These are phyloP conservation scores for Hirsutella rhossiliensis DNA, from an alignment of 2,329 filamentous ascomycete species.

Conservation along the genomic window DNA sequence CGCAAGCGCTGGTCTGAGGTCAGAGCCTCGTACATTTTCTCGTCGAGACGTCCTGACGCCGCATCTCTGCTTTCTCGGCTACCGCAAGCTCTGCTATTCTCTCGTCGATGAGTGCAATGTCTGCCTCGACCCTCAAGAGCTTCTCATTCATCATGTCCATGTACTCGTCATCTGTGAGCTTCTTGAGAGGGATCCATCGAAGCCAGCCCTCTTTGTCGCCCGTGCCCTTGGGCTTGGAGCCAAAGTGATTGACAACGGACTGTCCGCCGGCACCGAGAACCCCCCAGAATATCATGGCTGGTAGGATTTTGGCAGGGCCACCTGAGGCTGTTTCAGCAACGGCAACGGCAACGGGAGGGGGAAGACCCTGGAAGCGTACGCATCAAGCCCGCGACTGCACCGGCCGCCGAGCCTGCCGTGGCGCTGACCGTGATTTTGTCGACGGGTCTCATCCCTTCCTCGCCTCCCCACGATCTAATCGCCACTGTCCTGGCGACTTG, in stretches of 20 bases:
- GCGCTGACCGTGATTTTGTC: conserved; percentile 58
- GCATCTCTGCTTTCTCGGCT: background rate
- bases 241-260: conserved; percentile 19
- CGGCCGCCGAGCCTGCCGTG: conserved; percentile 59
- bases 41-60: background rate
- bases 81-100: conserved; percentile 40
- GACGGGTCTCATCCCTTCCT: conserved; percentile 37
- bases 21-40: background rate
- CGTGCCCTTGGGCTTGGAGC: conserved; percentile 15
- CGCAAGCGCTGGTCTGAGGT: too few species aligned
- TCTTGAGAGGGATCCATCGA: conserved; percentile 59
- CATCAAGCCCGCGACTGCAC: conserved; percentile 42
- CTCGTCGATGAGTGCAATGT: conserved; percentile 70
- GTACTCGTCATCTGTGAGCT: conserved; percentile 63
- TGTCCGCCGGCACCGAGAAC: conserved; percentile 27
- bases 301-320: conserved; percentile 39
- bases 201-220: conserved; percentile 29
- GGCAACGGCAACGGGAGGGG: background rate
- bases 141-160: conserved; percentile 58
- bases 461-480: conserved; percentile 34
- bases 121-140: conserved; percentile 57
- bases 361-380: conserved; percentile 27
- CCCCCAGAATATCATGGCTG: conserved; percentile 37
- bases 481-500: conserved; percentile 36
- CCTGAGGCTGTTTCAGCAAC: conserved; percentile 22